Evolutionary conservation across 768 basidiomycete species (phyloP).

Genomic region (Lactifluus echinatus): DNA sequence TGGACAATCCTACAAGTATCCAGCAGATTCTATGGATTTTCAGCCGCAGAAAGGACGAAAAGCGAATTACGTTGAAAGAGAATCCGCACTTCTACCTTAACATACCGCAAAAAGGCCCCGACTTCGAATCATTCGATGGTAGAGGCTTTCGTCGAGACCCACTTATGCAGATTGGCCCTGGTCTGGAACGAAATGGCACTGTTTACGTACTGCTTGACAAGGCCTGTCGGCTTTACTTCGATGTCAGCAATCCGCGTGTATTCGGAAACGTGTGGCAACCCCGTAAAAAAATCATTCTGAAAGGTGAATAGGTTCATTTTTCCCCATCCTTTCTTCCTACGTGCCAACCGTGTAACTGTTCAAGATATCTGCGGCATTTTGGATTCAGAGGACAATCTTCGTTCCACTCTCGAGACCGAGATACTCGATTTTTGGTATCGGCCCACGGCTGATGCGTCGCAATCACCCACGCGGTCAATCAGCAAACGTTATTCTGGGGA

Average conservation of each 20-base stretch:
- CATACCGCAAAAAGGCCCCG: background rate
- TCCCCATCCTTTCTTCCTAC: background rate
- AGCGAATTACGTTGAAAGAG: background rate
- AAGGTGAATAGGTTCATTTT: background rate
- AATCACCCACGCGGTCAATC: too few species aligned
- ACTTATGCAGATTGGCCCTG: background rate
- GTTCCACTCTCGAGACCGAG: background rate
- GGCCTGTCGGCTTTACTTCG: background rate
- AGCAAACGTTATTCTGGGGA: background rate
- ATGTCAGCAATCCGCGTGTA: background rate
- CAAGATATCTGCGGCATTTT: background rate
- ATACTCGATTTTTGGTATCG: background rate
- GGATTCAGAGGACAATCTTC: background rate
- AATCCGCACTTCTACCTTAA: background rate
- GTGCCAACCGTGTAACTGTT: background rate
- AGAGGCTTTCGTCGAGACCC: background rate
- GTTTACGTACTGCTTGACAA: background rate
- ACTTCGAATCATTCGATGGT: background rate
- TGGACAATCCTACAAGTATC: background rate
- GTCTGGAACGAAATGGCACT: background rate
- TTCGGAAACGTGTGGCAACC: slow-evolving; percentile 8
- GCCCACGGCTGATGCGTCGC: background rate
- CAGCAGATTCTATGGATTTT: background rate
- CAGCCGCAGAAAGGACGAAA: background rate
- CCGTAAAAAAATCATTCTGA: background rate